phyloP scores from a whole-genome alignment of 2,329 filamentous ascomycete genomes.

The Akanthomyces muscarius region DNA sequence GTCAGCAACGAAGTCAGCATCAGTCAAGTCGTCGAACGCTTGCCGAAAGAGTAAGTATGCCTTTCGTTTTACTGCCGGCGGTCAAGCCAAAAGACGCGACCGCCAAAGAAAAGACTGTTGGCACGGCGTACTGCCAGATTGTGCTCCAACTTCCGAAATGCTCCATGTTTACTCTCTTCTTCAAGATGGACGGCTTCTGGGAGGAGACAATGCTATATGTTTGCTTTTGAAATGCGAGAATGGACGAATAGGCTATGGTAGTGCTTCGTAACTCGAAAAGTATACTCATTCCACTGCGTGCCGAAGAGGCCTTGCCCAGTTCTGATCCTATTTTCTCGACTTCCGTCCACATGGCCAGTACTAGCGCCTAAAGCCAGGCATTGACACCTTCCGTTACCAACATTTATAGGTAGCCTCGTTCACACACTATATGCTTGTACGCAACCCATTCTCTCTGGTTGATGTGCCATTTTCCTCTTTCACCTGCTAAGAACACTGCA shows the following conservation, averaged over 20 bases:
- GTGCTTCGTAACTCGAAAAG: not conserved
- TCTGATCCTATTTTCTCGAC: not conserved
- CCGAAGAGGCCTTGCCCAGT: not conserved
- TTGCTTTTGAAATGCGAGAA: not conserved
- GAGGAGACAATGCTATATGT: not conserved
- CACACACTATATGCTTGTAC: not conserved
- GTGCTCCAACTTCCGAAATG: not conserved
- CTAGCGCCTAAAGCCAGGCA: not conserved
- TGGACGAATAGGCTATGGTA: not conserved
- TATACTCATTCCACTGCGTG: not conserved
- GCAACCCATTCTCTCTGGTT: not conserved
- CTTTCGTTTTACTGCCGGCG: not conserved
- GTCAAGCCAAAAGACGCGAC: not conserved
- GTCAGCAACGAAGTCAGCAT: not conserved
- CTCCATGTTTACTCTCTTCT: not conserved
- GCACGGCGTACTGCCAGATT: not conserved
- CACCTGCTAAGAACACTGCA: not conserved
- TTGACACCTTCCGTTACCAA: not conserved
- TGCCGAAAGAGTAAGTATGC: not conserved
- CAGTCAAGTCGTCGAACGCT: not conserved
- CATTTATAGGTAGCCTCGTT: not conserved
- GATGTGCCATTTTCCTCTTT: not conserved
- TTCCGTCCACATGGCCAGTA: not conserved
- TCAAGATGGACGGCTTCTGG: not conserved
- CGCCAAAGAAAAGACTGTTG: not conserved